Evolutionary conservation across 495 filamentous ascomycete species (phyloP).

Genomic region (Podospora tetraspora): DNA sequence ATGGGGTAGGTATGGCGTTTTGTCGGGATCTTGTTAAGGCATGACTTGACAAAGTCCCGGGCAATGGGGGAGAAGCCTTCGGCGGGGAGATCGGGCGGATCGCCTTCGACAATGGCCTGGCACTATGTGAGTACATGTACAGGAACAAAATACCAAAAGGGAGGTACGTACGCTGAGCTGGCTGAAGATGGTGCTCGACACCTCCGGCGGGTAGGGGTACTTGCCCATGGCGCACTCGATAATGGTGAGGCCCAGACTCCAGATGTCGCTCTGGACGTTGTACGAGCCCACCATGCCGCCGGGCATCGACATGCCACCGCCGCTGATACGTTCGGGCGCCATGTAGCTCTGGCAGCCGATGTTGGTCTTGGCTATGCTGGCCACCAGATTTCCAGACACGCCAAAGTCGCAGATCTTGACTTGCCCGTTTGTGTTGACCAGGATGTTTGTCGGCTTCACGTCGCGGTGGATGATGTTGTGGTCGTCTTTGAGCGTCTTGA

Average conservation of each 20-base stretch:
- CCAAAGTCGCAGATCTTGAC: constrained; percentile 99
- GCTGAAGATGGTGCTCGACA: constrained; percentile 97
- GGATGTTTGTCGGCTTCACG: constrained; percentile 97
- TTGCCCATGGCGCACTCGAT: constrained; percentile 95
- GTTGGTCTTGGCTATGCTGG: constrained; percentile 97
- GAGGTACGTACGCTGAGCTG: constrained; percentile 79
- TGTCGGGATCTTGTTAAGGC: constrained; percentile 87
- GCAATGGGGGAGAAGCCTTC: constrained; percentile 74
- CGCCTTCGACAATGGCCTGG: constrained; percentile 95
- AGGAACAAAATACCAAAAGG: background rate
- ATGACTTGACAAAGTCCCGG: constrained; percentile 79
- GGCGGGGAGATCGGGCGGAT: constrained; percentile 77
- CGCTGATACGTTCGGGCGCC: constrained; percentile 93
- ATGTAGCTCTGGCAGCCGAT: constrained; percentile 99
- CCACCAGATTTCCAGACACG: constrained; percentile 92
- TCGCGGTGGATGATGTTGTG: constrained; percentile 99
- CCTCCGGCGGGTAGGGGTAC: constrained; percentile 97
- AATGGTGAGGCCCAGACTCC: constrained; percentile 89
- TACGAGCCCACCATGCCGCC: constrained; percentile 78
- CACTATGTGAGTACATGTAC: background rate
- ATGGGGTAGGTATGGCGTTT: constrained; percentile 87
- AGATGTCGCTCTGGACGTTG: constrained; percentile 96
- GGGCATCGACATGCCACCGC: constrained; percentile 70
- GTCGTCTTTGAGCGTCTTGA: constrained; percentile 92
- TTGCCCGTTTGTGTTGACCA: constrained; percentile 83